Base-by-base conservation (phyloP, 805 yeast species). In the Pichia gijzeniarum region DNA sequence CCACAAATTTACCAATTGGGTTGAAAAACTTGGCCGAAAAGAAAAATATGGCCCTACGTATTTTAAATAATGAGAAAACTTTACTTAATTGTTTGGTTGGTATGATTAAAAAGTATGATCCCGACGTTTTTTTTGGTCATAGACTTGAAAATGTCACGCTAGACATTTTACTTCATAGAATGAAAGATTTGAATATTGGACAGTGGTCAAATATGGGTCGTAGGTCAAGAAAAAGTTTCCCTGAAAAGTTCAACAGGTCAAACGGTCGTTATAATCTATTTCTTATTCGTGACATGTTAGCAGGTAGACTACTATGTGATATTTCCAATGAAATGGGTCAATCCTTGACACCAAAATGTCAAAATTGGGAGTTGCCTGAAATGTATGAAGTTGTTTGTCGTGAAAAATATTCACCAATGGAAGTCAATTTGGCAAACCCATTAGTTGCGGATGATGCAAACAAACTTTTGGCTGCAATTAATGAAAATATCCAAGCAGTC, bases 321-420 rank as follows among this genome's bases (percentile, higher is more conserved):
- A 79, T 93, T 58, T 88, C 91, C 42, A 93, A 93, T 63, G 96
- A 88, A 57, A 77, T 90, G 80, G 99, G 98, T 40, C 93, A 85
- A 61, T 90, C 97, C 0, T 70, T 91, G 51, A 88, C 96, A 4
- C 70, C 83, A 4, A 88, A 89, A 61, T 93, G 98, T 67, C 95
- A 88, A 63, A 85, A 91, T 16, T 93, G 96, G 96, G 95, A 87
- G 48, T 70, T 93, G 47, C 72, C 85, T 13, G 99, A 93, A 63
- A 93, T 93, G 98, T 83, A 80, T 55, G 82, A 79, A 27, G 76
- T 86, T 41, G 85, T 86, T 16, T 81, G 96, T 55, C 79, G 76
- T 50, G 76, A 75, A 56, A 76, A 74, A 47, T 77, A 77, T 47
- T 62, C 69, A 13, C 73, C 87, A 9, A 63, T 80, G 52, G 97